phyloP scores from a whole-genome alignment of 2,329 filamentous ascomycete genomes.

The Trichoderma polysporum region DNA sequence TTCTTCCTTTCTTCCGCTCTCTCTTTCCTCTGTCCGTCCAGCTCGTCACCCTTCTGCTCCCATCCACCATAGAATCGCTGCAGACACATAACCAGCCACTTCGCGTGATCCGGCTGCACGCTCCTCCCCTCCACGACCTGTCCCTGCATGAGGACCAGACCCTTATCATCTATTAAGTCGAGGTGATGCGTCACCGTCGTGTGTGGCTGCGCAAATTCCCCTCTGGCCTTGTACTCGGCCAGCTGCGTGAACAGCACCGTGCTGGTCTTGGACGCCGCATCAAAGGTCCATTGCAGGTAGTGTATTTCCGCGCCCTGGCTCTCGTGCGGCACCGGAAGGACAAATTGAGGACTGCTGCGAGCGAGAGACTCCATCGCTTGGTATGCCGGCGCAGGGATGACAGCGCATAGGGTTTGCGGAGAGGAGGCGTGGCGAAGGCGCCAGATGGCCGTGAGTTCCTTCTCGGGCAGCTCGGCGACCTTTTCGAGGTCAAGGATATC shows the following conservation, averaged over 20 bases:
- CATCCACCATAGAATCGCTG: constrained; percentile 86
- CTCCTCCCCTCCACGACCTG: constrained; percentile 73
- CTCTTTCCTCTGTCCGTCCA: constrained; percentile 47
- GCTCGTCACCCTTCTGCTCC: constrained; percentile 44
- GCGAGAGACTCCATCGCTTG: constrained; percentile 68
- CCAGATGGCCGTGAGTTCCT: constrained; percentile 88
- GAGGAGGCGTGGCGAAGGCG: constrained; percentile 78
- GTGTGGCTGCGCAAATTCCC: constrained; percentile 87
- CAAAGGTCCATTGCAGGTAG: constrained; percentile 95
- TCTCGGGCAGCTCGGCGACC: constrained; percentile 65
- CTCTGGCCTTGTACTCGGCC: constrained; percentile 86
- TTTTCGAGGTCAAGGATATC: constrained; percentile 76
- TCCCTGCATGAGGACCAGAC: constrained; percentile 83
- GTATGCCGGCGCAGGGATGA: constrained; percentile 74
- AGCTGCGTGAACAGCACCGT: constrained; percentile 92
- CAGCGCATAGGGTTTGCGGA: constrained; percentile 76
- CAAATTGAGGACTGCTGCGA: constrained; percentile 77
- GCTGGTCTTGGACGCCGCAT: constrained; percentile 59
- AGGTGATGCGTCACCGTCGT: constrained; percentile 91
- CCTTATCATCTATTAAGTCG: constrained; percentile 72
- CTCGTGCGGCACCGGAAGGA: constrained; percentile 77
- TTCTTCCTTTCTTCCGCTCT: constrained; percentile 63
- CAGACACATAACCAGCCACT: constrained; percentile 86
- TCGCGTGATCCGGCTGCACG: constrained; percentile 76
- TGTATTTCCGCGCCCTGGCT: constrained; percentile 82